Conservation (phyloP, 2,329 filamentous ascomycete genomes). For the Neodidymelliopsis sp. region DNA sequence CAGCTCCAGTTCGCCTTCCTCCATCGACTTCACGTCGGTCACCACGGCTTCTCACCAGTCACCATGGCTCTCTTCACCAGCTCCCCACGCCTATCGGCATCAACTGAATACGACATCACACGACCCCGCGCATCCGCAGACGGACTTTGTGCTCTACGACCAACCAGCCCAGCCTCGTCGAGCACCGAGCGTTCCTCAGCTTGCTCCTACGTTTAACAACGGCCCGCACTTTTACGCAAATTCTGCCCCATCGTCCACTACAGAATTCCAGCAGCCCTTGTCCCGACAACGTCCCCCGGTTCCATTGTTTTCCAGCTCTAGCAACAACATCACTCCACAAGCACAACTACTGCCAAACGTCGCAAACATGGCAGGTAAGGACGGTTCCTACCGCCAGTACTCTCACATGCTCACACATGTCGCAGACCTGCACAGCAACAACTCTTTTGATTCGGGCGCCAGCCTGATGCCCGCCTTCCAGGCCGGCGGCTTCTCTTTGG, state of each 20-base stretch:
- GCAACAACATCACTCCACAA: conserved; percentile 60
- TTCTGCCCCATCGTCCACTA: conserved; percentile 68
- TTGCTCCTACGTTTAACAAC: conserved; percentile 66
- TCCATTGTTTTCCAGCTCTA: conserved; percentile 71
- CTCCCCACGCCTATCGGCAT: conserved; percentile 59
- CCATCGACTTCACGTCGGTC: conserved; percentile 76
- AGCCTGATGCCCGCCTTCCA: conserved; percentile 56
- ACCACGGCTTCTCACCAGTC: conserved; percentile 78
- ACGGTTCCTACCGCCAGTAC: conserved; percentile 20
- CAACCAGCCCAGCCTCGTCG: conserved; percentile 56
- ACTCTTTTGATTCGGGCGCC: conserved; percentile 56
- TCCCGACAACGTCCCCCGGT: conserved; percentile 70
- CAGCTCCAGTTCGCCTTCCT: conserved; percentile 65
- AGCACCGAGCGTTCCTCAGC: conserved; percentile 62
- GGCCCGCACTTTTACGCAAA: conserved; percentile 71
- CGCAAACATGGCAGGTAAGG: conserved; percentile 51
- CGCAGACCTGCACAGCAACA: conserved; percentile 49
- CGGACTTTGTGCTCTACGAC: conserved; percentile 83
- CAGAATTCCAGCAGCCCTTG: conserved; percentile 63
- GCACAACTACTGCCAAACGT: conserved; percentile 30
- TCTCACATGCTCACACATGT: conserved; percentile 38
- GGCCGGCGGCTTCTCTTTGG: conserved; percentile 39
- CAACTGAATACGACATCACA: conserved; percentile 55
- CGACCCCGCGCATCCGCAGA: conserved; percentile 59
- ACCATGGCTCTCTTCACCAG: conserved; percentile 80